Evolutionary conservation across 2,329 filamentous ascomycete genomes (phyloP), one percentile per base, ranked within the genome.

Genomic region (Fusarium camptoceras): DNA sequence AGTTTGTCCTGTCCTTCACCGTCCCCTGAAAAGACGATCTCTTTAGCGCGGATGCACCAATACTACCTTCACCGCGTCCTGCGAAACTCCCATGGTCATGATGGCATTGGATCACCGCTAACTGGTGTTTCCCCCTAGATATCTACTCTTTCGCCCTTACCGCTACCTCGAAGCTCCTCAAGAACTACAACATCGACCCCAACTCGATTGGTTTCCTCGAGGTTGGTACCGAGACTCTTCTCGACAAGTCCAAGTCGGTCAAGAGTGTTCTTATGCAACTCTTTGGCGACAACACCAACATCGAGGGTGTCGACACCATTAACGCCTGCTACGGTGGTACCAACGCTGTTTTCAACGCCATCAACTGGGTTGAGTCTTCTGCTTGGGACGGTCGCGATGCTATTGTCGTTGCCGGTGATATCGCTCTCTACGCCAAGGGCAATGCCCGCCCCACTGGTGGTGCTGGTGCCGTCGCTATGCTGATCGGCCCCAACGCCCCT

Each of bases 181-280:
- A 88, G 82, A 95, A 95, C 82, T 94, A 95, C 87, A 89, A 90
- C 77, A 90, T 96, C 82, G 92, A 96, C 82, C 82, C 89, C 77
- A 90, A 91, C 81, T 89, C 89, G 69, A 89, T 95, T 78, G 92
- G 92, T 73, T 91, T 92, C 76, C 86, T 95, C 77, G 92, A 95
- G 84, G 92, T 95, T 76, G 92, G 92, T 77, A 95, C 92, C 57
- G 92, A 95, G 87, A 95, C 92, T 71, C 85, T 95, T 59, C 85
- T 95, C 77, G 92, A 95, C 87, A 95, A 95, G 86, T 94, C 92
- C 79, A 95, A 95, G 87, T 94, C 92, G 47, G 92, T 94, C 84
- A 95, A 95, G 88, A 91, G 92, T 30, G 92, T 95, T 68, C 84
- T 95, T 72, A 95, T 95, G 92, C 92, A 94, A 85, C 86, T 95